These are phyloP conservation scores for Pythium volutum DNA, from an alignment of 352 stramenopile species.

Conservation along the genomic window DNA sequence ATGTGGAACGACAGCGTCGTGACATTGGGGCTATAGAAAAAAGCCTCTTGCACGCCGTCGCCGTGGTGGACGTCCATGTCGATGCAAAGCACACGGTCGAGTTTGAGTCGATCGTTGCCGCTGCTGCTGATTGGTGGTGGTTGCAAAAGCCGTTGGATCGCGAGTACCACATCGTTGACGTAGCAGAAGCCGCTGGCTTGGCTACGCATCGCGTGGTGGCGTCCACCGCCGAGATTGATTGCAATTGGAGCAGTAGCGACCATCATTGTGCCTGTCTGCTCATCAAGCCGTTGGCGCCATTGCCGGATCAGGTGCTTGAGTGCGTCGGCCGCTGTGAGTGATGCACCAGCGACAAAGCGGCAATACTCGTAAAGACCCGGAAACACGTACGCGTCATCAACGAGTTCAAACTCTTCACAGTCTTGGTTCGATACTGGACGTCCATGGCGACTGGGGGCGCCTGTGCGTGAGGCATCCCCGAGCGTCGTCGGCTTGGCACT, in stretches of 20 bases:
- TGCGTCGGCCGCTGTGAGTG: conserved; percentile 52
- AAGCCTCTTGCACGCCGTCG: conserved; percentile 54
- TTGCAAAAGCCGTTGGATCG: conserved; percentile 30
- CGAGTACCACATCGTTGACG: conserved; percentile 70
- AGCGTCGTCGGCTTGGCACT: background rate
- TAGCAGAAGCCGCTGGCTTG: conserved; percentile 73
- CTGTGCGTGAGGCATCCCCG: background rate
- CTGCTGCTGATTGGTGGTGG: background rate
- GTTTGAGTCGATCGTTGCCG: background rate
- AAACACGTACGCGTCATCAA: conserved; percentile 63
- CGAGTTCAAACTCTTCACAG: conserved; percentile 40
- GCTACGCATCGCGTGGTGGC: conserved; percentile 56
- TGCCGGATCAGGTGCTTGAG: conserved; percentile 34
- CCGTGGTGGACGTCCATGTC: conserved; percentile 69
- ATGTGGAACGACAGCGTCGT: conserved; percentile 59
- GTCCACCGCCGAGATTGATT: conserved; percentile 56
- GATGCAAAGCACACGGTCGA: conserved; percentile 40
- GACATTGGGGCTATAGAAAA: conserved; percentile 48
- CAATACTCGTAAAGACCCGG: conserved; percentile 60
- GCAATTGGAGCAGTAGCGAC: conserved; percentile 19
- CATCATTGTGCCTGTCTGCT: background rate
- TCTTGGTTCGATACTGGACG: conserved; percentile 12
- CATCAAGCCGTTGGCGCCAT: background rate
- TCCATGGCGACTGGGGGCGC: conserved; percentile 6
- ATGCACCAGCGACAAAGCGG: conserved; percentile 46